phyloP scores from a whole-genome alignment of 2,329 filamentous ascomycete species.

The Pseudogymnoascus sp. region DNA sequence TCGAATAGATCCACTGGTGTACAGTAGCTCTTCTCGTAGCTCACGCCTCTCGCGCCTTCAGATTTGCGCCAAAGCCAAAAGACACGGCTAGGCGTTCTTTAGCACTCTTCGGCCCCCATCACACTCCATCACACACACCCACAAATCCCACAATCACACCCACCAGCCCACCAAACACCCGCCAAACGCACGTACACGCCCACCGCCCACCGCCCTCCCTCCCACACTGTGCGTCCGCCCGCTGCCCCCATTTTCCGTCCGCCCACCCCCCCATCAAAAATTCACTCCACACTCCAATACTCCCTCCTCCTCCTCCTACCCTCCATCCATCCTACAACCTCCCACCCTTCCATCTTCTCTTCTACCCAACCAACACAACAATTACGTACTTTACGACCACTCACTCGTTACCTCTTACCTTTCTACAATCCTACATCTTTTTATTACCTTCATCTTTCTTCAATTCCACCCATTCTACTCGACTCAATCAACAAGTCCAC shows the following conservation, averaged over 20 bases:
- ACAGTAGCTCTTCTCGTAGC: not conserved
- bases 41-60: not conserved
- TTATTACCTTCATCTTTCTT: not conserved
- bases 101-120: not conserved
- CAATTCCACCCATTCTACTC: not conserved
- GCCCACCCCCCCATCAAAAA: not conserved
- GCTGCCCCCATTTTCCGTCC: not conserved
- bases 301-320: not conserved
- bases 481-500: not conserved
- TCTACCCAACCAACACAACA: not conserved
- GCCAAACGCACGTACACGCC: not conserved
- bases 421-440: not conserved
- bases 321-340: not conserved
- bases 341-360: not conserved
- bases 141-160: not conserved
- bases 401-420: not conserved
- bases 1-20: not conserved
- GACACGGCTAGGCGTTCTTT: not conserved
- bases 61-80: not conserved
- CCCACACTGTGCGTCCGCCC: not conserved
- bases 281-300: not conserved
- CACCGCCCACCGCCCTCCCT: not conserved
- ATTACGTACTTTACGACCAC: not conserved
- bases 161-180: not conserved
- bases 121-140: not conserved